phyloP scores from a whole-genome alignment of 108 stramenopile species.

The Pseudonitzschia pungens region DNA sequence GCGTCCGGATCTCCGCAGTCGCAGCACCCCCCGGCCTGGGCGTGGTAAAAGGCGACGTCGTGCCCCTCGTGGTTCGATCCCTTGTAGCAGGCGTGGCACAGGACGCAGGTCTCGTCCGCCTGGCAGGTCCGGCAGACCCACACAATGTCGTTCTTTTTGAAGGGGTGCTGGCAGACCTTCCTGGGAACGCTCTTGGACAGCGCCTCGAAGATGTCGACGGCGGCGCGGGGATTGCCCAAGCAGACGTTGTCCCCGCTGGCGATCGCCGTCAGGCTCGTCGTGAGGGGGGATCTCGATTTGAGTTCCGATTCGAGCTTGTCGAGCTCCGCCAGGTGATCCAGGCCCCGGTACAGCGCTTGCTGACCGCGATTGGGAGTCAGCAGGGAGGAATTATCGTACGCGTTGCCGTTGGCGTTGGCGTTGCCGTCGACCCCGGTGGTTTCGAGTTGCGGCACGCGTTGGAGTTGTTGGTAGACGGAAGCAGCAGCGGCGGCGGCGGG shows the following conservation, averaged over 20 bases:
- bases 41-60: slow-evolving; percentile 95
- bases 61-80: slow-evolving; percentile 91
- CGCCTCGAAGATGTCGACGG: slow-evolving; percentile 32
- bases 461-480: neutral
- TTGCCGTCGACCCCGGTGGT: neutral
- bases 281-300: slow-evolving; percentile 26
- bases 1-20: slow-evolving; percentile 98
- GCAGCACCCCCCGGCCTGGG: slow-evolving; percentile 96
- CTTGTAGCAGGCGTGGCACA: slow-evolving; percentile 92
- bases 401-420: neutral
- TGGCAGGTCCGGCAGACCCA: slow-evolving; percentile 98
- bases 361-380: slow-evolving; percentile 38
- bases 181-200: slow-evolving; percentile 61
- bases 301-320: slow-evolving; percentile 38
- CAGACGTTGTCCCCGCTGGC: slow-evolving; percentile 18
- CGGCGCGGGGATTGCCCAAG: slow-evolving; percentile 28
- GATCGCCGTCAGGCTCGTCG: slow-evolving; percentile 25
- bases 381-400: slow-evolving; percentile 10
- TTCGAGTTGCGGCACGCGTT: no score
- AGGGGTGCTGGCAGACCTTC: slow-evolving; percentile 90
- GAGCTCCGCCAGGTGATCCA: slow-evolving; percentile 36
- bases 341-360: slow-evolving; percentile 33
- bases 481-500: neutral
- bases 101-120: slow-evolving; percentile 94
- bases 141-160: slow-evolving; percentile 94